Percentiles rank a stretch among this genome's conserved stretches.
Evolutionary conservation across 2,329 filamentous ascomycete species (phyloP).

Genomic region (Pestalotiopsis fici): DNA sequence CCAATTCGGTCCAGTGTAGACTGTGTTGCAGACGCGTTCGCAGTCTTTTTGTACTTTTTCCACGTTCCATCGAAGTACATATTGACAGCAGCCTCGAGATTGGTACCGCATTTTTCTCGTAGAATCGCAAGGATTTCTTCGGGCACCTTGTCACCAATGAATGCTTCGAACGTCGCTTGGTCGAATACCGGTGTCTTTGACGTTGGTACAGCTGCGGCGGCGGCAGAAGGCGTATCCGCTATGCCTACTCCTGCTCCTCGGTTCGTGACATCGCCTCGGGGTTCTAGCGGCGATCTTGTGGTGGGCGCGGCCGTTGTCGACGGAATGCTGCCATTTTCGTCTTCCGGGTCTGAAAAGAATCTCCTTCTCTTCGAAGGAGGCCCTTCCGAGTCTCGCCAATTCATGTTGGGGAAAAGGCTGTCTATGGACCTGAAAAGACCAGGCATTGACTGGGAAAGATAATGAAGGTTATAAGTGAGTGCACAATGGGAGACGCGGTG

Average conservation of each 20-base stretch:
- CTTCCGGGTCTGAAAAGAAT: constrained; percentile 41
- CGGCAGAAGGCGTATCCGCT: background rate
- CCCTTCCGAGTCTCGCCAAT: constrained; percentile 32
- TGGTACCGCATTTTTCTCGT: constrained; percentile 53
- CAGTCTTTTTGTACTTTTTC: constrained; percentile 45
- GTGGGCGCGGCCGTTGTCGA: constrained; percentile 14
- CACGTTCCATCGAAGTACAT: constrained; percentile 73
- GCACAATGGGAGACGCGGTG: background rate
- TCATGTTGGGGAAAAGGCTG: constrained; percentile 32
- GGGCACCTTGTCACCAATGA: constrained; percentile 59
- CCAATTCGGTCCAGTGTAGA: constrained; percentile 11
- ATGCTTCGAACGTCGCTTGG: constrained; percentile 56
- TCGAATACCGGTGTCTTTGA: constrained; percentile 45
- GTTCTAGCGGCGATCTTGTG: constrained; percentile 19
- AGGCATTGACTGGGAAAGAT: background rate
- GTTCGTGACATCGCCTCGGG: constrained; percentile 20
- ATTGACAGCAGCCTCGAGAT: constrained; percentile 65
- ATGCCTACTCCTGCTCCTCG: background rate
- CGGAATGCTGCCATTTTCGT: constrained; percentile 17
- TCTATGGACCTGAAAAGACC: background rate
- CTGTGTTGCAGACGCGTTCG: constrained; percentile 11
- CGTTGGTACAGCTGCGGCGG: constrained; percentile 13
- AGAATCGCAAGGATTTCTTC: constrained; percentile 50
- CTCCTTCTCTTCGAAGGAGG: constrained; percentile 36
- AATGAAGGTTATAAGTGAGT: background rate